A percentile compares a stretch with the other conserved stretches of the same genome.
Evolutionary conservation across 805 yeast species (phyloP).

Genomic region (Candida hispaniensis): DNA sequence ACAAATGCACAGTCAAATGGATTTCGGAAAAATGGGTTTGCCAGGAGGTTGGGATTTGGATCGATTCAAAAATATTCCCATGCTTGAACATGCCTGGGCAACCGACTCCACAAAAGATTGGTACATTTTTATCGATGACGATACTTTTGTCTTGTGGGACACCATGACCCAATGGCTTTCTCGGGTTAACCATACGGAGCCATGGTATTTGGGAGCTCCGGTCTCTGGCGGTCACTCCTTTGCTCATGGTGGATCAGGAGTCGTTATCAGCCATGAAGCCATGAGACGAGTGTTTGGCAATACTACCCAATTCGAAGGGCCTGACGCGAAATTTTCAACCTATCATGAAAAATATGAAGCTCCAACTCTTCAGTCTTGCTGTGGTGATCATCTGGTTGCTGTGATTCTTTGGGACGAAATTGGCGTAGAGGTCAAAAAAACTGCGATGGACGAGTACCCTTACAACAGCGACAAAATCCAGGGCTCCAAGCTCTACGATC

Average conservation of each 20-base stretch:
- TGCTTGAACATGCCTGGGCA: slow-evolving; percentile 29
- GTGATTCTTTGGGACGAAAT: slow-evolving; percentile 21
- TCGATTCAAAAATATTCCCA: slow-evolving; percentile 31
- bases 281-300: slow-evolving; percentile 24
- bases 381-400: slow-evolving; percentile 31
- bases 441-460: slow-evolving; percentile 17
- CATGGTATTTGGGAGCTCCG: slow-evolving; percentile 27
- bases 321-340: slow-evolving; percentile 1
- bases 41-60: slow-evolving; percentile 30
- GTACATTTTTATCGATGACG: slow-evolving; percentile 31
- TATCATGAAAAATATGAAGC: slow-evolving; percentile 21
- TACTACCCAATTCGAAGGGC: slow-evolving; percentile 17
- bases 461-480: slow-evolving; percentile 25
- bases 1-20: slow-evolving; percentile 23
- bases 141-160: slow-evolving; percentile 26
- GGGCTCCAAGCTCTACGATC: slow-evolving; percentile 25
- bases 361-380: slow-evolving; percentile 23
- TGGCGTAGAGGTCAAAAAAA: slow-evolving; percentile 16
- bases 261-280: slow-evolving; percentile 28
- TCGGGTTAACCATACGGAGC: slow-evolving; percentile 23
- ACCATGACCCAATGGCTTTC: slow-evolving; percentile 23
- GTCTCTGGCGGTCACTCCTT: slow-evolving; percentile 23
- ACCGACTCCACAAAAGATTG: slow-evolving; percentile 26
- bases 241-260: slow-evolving; percentile 34
- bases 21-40: slow-evolving; percentile 16